phyloP scores from a whole-genome alignment of 2,329 filamentous ascomycete genomes.

The Penicillium brasilianum region DNA sequence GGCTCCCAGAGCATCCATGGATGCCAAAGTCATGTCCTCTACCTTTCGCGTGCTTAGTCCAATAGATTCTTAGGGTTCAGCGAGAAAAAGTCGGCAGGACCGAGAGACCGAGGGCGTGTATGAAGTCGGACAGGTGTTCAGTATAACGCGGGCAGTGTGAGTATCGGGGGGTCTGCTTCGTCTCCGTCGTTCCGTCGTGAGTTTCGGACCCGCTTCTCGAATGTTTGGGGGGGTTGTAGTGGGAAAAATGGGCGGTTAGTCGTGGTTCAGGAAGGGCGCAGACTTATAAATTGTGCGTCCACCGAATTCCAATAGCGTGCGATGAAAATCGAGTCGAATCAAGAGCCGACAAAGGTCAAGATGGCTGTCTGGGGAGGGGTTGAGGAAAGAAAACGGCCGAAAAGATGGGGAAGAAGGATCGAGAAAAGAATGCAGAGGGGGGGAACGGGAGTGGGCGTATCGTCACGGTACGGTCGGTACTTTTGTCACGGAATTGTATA shows the following conservation, averaged over 20 bases:
- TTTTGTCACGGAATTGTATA: slow-evolving; percentile 8
- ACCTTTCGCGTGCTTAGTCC: not conserved
- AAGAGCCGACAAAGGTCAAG: slow-evolving; percentile 23
- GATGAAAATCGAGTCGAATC: slow-evolving; percentile 8
- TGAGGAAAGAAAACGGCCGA: slow-evolving; percentile 5
- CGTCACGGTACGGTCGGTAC: slow-evolving; percentile 20
- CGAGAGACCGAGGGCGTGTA: not conserved
- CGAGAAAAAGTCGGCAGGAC: not conserved
- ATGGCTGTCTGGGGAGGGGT: slow-evolving; percentile 15
- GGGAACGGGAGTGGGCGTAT: slow-evolving; percentile 10
- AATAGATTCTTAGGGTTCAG: not conserved
- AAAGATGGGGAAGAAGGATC: slow-evolving; percentile 22
- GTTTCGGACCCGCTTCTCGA: not conserved
- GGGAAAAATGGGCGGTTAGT: not conserved
- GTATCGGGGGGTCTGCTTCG: not conserved
- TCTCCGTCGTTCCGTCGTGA: slow-evolving; percentile 1
- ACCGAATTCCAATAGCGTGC: not conserved
- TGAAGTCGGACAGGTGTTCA: not conserved
- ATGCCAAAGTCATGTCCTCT: slow-evolving; percentile 18
- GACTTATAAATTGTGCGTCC: slow-evolving; percentile 9
- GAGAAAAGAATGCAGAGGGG: slow-evolving; percentile 21
- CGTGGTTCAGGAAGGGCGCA: not conserved
- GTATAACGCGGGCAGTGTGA: not conserved
- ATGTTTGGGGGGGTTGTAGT: not conserved
- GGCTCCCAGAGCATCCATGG: slow-evolving; percentile 51